Evolutionary conservation across 306 rosid genomes (phyloP).

Genomic region (Cyamopsis tetragonoloba): DNA sequence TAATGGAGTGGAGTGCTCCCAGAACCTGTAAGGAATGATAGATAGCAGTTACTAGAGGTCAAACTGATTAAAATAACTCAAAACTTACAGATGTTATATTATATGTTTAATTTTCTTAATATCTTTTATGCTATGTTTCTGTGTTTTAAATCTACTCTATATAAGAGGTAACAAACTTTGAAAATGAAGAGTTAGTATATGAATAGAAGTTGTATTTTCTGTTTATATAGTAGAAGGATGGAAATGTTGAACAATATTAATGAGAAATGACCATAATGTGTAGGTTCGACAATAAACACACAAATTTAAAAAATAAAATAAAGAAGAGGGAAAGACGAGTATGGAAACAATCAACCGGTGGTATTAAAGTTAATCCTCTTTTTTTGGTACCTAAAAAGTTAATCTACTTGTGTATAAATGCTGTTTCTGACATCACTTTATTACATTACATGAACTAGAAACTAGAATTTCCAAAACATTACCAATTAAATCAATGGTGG

Average conservation of each 20-base stretch:
- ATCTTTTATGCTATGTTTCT: neutral
- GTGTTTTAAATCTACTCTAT: neutral
- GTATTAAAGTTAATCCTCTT: neutral
- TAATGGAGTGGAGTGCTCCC: conserved; percentile 97
- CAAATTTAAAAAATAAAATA: neutral
- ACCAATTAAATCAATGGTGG: conserved; percentile 88
- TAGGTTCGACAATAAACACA: neutral
- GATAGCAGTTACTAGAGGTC: neutral
- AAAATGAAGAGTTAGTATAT: neutral
- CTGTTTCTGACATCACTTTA: neutral
- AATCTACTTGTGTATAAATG: conserved; percentile 3
- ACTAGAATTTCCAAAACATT: conserved; percentile 25
- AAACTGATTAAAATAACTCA: conserved; percentile 1
- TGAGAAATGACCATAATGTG: neutral
- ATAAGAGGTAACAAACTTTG: neutral
- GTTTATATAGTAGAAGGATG: neutral
- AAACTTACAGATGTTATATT: neutral
- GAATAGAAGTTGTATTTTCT: neutral
- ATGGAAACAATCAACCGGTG: conserved; percentile 5
- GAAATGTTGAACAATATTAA: neutral
- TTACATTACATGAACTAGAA: conserved; percentile 1
- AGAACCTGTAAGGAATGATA: conserved; percentile 56
- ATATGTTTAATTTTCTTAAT: neutral
- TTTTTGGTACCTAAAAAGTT: no score
- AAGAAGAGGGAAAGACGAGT: neutral